Conservation (phyloP, 2,329 filamentous ascomycete genomes). For the Calonectria hawksworthii region DNA sequence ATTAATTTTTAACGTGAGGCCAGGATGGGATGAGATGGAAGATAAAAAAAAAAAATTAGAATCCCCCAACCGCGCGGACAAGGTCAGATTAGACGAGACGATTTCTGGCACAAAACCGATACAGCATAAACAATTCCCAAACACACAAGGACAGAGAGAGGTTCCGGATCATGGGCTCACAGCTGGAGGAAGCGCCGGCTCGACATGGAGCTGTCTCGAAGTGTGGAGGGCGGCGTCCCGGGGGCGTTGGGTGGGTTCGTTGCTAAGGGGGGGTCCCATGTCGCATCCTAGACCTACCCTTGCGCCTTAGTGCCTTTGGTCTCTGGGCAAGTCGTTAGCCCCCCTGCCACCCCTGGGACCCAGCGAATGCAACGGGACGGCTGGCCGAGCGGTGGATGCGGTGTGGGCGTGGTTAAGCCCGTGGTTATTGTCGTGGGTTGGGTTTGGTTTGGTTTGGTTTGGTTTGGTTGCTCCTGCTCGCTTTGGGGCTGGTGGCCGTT, state of each 20-base stretch:
- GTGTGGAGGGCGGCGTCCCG: conserved; percentile 41
- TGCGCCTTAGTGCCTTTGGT: conserved; percentile 35
- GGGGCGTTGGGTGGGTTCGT: conserved; percentile 36
- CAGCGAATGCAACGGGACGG: conserved; percentile 29
- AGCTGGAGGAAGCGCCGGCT: conserved; percentile 46
- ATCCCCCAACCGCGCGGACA: conserved; percentile 16
- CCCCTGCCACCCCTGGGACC: conserved; percentile 30
- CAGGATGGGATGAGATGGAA: conserved; percentile 14
- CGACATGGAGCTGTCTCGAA: conserved; percentile 51
- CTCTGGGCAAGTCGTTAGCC: conserved; percentile 28
- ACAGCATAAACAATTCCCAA: conserved; percentile 36
- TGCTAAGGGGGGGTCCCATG: conserved; percentile 43
- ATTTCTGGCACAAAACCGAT: conserved; percentile 26
- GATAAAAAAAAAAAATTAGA: conserved; percentile 10
- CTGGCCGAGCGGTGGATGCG: conserved; percentile 43
- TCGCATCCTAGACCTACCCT: conserved; percentile 35
- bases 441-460: conserved; percentile 23
- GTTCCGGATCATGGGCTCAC: conserved; percentile 40
- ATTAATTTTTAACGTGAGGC: not conserved
- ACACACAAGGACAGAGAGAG: conserved; percentile 42
- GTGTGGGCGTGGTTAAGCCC: conserved; percentile 44
- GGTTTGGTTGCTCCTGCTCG: conserved; percentile 12
- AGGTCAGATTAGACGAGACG: conserved; percentile 17
- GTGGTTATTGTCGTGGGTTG: conserved; percentile 7
- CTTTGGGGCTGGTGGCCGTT: conserved; percentile 13